Base-by-base conservation (phyloP, 78 protist species). In the Speleostelium caveatum region DNA sequence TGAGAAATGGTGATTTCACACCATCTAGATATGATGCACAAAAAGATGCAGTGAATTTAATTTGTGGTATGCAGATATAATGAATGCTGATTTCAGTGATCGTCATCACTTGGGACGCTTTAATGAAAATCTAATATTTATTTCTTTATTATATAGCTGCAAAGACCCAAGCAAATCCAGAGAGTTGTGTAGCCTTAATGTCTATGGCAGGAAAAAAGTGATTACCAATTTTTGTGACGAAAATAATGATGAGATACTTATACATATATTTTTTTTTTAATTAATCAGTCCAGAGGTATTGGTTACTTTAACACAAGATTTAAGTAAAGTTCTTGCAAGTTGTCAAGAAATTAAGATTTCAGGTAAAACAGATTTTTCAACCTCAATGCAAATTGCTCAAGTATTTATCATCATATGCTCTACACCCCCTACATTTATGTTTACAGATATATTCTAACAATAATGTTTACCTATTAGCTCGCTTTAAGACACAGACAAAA, bases 401-500 rank as follows among this genome's bases (percentile, higher is more conserved):
- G 91, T 92, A 30, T 5, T 76, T 58, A 1, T 26, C 36, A 35
- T 58, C 21, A 28, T 26, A 49, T 24, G 21, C 38, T 77, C 16
- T 21, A 2, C 2, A 10, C 5, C 1, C 2, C 8, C 21, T 28
- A 73, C 16, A 58, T 69, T 30, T 17, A 35, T 60, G 39, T 3
- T 39, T 28, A 30, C 26, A 22, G 0, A 7, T 33, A 42, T 24
- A 14, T 26, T 24, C 16, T 80, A 38, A 14, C 21, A 22, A 3
- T 71, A 10, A n/a, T 87, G 22, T 33, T 28, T 4, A 19, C 55
- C 2, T n/a, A 38, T 22, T 28, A 71, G 95, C 93, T 97, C 12
- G 97, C 92, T 35, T 65, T 97, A n/a, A 92, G 95, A 92, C 99
- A 97, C 49, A 35, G 99, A 26, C 97, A 76, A 62, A 94, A 95